Conservation (phyloP, 441 rosid genomes). For the Populus hybrid region DNA sequence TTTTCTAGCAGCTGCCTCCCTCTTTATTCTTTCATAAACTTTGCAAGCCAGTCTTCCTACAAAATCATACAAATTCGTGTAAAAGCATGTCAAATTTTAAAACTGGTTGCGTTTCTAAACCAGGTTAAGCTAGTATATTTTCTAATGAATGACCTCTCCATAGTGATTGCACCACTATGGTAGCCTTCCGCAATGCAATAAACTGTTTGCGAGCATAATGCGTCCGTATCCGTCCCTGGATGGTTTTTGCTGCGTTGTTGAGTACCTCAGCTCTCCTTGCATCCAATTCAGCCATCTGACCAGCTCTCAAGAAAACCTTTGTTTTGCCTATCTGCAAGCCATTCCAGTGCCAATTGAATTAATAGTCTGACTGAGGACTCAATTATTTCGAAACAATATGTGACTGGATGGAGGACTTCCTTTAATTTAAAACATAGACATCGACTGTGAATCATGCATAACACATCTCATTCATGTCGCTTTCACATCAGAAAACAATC, state of each 20-base stretch:
- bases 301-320: conserved; percentile 93
- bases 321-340: conserved; percentile 87
- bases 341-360: conserved; percentile 27
- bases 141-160: conserved; percentile 67
- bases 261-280: conserved; percentile 86
- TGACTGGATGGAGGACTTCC: neutral
- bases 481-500: conserved; percentile 5
- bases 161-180: conserved; percentile 58
- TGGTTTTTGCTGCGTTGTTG: conserved; percentile 80
- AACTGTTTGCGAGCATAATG: conserved; percentile 73
- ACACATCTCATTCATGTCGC: neutral
- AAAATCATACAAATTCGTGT: conserved; percentile 18
- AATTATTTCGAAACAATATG: neutral
- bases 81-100: conserved; percentile 6
- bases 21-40: conserved; percentile 47
- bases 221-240: conserved; percentile 77
- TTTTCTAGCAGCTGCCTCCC: conserved; percentile 74
- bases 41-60: conserved; percentile 82
- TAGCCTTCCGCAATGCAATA: conserved; percentile 61
- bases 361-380: conserved; percentile 4
- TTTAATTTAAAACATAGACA: neutral
- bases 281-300: conserved; percentile 99
- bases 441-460: neutral
- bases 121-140: neutral
- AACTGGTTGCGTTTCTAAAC: neutral